Evolutionary conservation across 1,284 basidiomycete genomes (phyloP).

Genomic region (Boletus mariae): DNA sequence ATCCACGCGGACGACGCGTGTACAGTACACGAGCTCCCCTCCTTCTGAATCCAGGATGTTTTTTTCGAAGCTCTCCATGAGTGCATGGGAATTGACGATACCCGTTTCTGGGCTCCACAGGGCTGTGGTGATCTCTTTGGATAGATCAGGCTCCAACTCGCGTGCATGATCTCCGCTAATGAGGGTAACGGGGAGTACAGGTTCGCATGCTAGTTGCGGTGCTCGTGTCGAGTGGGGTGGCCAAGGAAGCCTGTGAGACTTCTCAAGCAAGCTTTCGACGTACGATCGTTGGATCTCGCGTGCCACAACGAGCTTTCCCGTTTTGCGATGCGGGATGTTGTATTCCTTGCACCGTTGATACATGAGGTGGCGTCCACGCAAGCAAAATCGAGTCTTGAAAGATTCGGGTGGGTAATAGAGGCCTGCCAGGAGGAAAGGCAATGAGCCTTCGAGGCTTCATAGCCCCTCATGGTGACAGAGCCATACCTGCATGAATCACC

Average conservation of each 20-base stretch:
- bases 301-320: slow-evolving; percentile 88
- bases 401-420: slow-evolving; percentile 83
- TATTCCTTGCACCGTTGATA: slow-evolving; percentile 74
- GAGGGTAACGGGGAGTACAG: slow-evolving; percentile 62
- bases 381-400: slow-evolving; percentile 83
- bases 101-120: slow-evolving; percentile 87
- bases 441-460: neutral
- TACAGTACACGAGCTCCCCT: slow-evolving; percentile 79
- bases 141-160: slow-evolving; percentile 80
- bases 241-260: slow-evolving; percentile 54
- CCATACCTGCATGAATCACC: slow-evolving; percentile 85
- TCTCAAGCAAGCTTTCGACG: slow-evolving; percentile 64
- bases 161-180: slow-evolving; percentile 72
- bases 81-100: slow-evolving; percentile 83
- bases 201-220: slow-evolving; percentile 19
- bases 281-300: slow-evolving; percentile 62
- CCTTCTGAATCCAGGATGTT: slow-evolving; percentile 71
- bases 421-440: slow-evolving; percentile 39
- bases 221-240: slow-evolving; percentile 38
- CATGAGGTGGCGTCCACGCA: slow-evolving; percentile 83
- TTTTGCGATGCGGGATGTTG: slow-evolving; percentile 68
- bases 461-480: neutral
- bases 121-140: slow-evolving; percentile 65
- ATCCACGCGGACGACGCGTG: slow-evolving; percentile 87
- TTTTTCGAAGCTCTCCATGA: slow-evolving; percentile 77